A percentile compares a stretch with the other conserved stretches of the same genome.
Evolutionary conservation across 306 rosid genomes (phyloP).

Genomic region (Cajanus cajan): DNA sequence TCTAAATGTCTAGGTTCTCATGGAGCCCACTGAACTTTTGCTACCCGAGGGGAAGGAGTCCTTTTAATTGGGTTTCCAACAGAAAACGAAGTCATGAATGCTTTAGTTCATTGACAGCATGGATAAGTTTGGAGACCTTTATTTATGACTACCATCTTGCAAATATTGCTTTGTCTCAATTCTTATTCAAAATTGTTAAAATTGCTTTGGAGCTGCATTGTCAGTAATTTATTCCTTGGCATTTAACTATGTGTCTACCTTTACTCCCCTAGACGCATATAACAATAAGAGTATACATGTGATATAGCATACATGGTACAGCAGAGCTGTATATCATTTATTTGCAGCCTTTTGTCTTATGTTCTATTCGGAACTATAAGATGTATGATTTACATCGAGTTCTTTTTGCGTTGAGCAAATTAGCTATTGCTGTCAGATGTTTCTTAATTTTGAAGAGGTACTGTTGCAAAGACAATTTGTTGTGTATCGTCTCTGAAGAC

Average conservation of each 20-base stretch:
- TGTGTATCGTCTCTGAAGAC: conserved; percentile 20
- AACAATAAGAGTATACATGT: conserved; percentile 33
- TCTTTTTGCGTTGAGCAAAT: conserved; percentile 26
- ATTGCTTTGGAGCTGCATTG: neutral
- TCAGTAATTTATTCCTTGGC: conserved; percentile 18
- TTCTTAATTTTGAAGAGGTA: conserved; percentile 32
- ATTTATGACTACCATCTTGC: conserved; percentile 18
- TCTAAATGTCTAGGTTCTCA: conserved; percentile 25
- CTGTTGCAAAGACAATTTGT: conserved; percentile 31
- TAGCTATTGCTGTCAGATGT: conserved; percentile 42
- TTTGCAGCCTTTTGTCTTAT: conserved; percentile 35
- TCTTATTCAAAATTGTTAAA: conserved; percentile 14
- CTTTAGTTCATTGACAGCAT: neutral
- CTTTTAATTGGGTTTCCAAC: conserved; percentile 21
- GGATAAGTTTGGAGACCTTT: neutral
- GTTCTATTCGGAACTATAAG: conserved; percentile 30
- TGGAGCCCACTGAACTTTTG: conserved; percentile 23
- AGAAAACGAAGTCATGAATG: neutral
- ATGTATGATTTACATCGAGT: conserved; percentile 15
- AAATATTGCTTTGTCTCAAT: conserved; percentile 24
- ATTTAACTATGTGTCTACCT: conserved; percentile 5
- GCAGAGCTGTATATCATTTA: conserved; percentile 20
- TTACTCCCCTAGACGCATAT: neutral
- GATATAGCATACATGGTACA: conserved; percentile 27
- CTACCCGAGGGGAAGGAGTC: neutral